A percentile compares a stretch with the other conserved stretches of the same genome.
These are phyloP conservation scores for Trametes villosa DNA, from an alignment of 768 basidiomycete genomes.

Conservation along the genomic window DNA sequence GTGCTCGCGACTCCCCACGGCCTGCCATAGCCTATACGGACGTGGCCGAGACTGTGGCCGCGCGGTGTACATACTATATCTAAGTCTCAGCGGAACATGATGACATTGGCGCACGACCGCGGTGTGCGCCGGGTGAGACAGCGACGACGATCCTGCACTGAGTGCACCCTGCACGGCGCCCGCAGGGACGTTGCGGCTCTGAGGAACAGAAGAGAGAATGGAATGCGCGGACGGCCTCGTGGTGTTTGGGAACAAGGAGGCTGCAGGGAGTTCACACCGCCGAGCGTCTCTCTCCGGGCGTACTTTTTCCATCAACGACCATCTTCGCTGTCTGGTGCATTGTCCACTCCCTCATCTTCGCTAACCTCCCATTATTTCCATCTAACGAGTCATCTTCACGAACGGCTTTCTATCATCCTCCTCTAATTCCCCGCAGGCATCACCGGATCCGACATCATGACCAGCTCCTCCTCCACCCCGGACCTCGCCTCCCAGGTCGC, in stretches of 20 bases:
- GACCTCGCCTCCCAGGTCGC: constrained; percentile 63
- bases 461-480: constrained; percentile 69
- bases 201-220: constrained; percentile 2
- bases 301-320: constrained; percentile 36
- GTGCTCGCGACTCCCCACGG: background rate
- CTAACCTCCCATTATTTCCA: constrained; percentile 24
- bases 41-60: no score
- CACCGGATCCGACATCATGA: constrained; percentile 55
- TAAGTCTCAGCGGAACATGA: no score
- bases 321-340: constrained; percentile 32
- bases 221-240: constrained; percentile 17
- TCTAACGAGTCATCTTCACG: constrained; percentile 32
- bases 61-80: no score
- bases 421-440: constrained; percentile 18
- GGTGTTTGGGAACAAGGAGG: constrained; percentile 13
- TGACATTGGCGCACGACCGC: no score
- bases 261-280: constrained; percentile 18
- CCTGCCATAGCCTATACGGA: background rate
- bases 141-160: background rate
- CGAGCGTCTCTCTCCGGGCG: constrained; percentile 25
- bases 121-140: no score
- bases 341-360: constrained; percentile 26
- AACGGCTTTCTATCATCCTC: constrained; percentile 24
- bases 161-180: background rate
- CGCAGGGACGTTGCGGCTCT: background rate